Evolutionary conservation across 2,329 filamentous ascomycete species (phyloP), one percentile per base, ranked within the genome.

Genomic region (Podosphaera fusca): DNA sequence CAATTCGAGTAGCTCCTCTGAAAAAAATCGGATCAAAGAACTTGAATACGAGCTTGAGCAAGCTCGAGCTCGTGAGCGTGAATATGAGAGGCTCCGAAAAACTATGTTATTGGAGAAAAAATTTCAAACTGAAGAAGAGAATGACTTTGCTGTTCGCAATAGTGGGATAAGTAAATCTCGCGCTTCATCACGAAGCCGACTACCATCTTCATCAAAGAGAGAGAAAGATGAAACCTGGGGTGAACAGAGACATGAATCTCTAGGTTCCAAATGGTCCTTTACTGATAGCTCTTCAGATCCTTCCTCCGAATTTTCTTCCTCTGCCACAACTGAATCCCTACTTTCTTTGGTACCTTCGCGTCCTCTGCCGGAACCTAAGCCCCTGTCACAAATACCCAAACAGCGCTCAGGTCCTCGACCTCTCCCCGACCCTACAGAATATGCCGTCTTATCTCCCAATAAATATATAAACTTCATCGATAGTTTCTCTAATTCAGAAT

Each of bases 31-130:
- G 46, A 82, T 95, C 60, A 78, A 78, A 63, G 83, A 95, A 67
- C 75, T 96, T 4, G 90, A 96, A 70, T 74, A 75, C 36, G 78
- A 86, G 65, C 73, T 87, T 0, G 79, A 81, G 63, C 75, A 79
- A 63, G 82, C 83, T 12, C 78, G 81, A 61, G 79, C 82, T 61
- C 75, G 82, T 50, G 82, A 86, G 65, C 73, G 73, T 45, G 74
- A 78, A 63, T 84, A 84, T 63, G 74, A 82, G 63, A 70, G 69
- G 31, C 80, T 82, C 65, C 73, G 80, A 10, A 74, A 80, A 59
- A 74, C 76, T 33, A 55, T 59, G 21, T 59, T 61, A 14, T 45
- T 21, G 5, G 38, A 31, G 42, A 12, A 21, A 29, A 61, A 59
- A 35, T 65, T 60, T 8, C 60, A 66, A 38, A 59, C 36, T 8